A percentile compares a stretch with the other conserved stretches of the same genome.
phyloP scores from a whole-genome alignment of 495 filamentous ascomycete genomes.

The Paragyromitra xinjiangensis region DNA sequence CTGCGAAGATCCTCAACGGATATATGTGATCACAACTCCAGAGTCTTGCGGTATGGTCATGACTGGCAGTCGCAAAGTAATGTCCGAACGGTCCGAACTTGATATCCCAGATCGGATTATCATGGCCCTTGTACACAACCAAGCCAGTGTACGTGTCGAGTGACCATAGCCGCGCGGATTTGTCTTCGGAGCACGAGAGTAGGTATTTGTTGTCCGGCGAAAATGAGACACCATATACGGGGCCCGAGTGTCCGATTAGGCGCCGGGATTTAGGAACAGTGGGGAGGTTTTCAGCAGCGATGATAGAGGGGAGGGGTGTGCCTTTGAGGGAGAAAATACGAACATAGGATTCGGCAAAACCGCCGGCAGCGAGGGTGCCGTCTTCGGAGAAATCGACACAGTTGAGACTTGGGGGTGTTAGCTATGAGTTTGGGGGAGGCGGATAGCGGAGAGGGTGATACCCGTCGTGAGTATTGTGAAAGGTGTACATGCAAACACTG shows the following conservation, averaged over 20 bases:
- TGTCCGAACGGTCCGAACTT: conserved; percentile 93
- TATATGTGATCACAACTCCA: conserved; percentile 92
- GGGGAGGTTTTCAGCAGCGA: conserved; percentile 58
- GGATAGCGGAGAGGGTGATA: conserved; percentile 61
- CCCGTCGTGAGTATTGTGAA: conserved; percentile 93
- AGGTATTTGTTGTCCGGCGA: conserved; percentile 80
- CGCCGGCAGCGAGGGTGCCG: conserved; percentile 80
- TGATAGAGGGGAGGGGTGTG: conserved; percentile 66
- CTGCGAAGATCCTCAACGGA: conserved; percentile 85
- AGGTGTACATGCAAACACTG: conserved; percentile 94
- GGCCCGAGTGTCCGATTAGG: conserved; percentile 88
- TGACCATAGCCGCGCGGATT: conserved; percentile 89
- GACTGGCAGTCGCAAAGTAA: conserved; percentile 87
- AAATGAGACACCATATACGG: conserved; percentile 89
- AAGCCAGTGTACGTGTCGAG: conserved; percentile 87
- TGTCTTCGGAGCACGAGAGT: conserved; percentile 87
- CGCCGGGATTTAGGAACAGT: conserved; percentile 72
- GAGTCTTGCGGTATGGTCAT: conserved; percentile 87
- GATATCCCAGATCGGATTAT: conserved; percentile 85
- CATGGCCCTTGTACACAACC: conserved; percentile 90
- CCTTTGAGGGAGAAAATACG: conserved; percentile 91
- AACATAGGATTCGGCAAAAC: conserved; percentile 92
- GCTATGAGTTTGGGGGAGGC: not conserved
- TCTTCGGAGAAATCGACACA: conserved; percentile 95
- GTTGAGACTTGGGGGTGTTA: conserved; percentile 70